Conservation (phyloP, 768 basidiomycete genomes). For the Serpula lacrymans region DNA sequence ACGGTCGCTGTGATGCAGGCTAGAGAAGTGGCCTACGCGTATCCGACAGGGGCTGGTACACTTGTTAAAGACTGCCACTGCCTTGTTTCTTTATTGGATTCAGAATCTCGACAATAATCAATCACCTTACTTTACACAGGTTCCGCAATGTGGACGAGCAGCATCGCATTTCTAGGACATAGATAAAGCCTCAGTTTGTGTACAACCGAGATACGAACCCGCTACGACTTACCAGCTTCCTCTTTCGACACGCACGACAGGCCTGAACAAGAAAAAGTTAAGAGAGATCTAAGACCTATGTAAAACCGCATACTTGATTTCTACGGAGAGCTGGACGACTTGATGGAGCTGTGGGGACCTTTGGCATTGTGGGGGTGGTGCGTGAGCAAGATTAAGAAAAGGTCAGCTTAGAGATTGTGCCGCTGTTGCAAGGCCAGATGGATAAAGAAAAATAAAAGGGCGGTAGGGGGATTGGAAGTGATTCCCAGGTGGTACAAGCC, state of each 20-base stretch:
- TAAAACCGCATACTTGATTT: constrained; percentile 56
- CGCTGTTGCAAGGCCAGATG: no score
- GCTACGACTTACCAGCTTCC: constrained; percentile 67
- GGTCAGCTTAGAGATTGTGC: no score
- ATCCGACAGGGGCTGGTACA: constrained; percentile 82
- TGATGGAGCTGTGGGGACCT: constrained; percentile 39
- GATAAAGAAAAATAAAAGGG: no score
- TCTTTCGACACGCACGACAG: constrained; percentile 77
- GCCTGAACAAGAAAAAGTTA: constrained; percentile 41
- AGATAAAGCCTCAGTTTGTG: constrained; percentile 6
- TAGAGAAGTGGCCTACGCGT: constrained; percentile 53
- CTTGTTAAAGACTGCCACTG: constrained; percentile 81
- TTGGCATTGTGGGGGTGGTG: constrained; percentile 76
- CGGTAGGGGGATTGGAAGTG: no score
- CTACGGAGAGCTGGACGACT: constrained; percentile 67
- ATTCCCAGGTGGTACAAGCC: no score
- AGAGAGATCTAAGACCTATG: constrained; percentile 9
- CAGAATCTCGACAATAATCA: constrained; percentile 1
- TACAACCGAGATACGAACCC: not conserved
- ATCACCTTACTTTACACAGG: constrained; percentile 75
- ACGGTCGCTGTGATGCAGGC: not conserved
- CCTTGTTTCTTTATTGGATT: constrained; percentile 31
- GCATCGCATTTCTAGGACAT: constrained; percentile 79
- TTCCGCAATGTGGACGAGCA: constrained; percentile 78
- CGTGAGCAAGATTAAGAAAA: not conserved